These are phyloP conservation scores for Allantophomopsis cytisporea DNA, from an alignment of 2,329 filamentous ascomycete genomes.

Conservation along the genomic window DNA sequence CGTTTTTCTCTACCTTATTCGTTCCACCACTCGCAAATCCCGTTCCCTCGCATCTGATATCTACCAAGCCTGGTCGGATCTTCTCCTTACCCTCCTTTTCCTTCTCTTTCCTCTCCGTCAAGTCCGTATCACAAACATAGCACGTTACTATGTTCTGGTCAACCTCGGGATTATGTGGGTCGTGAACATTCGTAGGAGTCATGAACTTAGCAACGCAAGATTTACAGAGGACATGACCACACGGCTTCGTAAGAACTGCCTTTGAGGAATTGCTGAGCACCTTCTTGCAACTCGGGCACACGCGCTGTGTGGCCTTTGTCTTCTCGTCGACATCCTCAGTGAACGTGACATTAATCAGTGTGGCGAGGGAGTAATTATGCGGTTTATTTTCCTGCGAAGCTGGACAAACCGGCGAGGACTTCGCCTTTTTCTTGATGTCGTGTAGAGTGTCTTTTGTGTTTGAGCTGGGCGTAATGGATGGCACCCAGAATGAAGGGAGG, in stretches of 20 bases:
- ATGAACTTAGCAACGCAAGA: conserved; percentile 78
- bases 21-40: conserved; percentile 83
- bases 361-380: conserved; percentile 68
- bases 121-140: conserved; percentile 74
- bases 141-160: conserved; percentile 47
- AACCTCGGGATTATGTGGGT: conserved; percentile 42
- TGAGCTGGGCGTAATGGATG: conserved; percentile 61
- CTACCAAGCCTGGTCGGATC: conserved; percentile 59
- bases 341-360: conserved; percentile 65
- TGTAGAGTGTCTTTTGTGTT: conserved; percentile 43
- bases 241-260: conserved; percentile 73
- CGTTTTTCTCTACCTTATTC: conserved; percentile 66
- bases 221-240: conserved; percentile 83
- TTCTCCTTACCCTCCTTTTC: conserved; percentile 39
- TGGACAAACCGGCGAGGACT: conserved; percentile 63
- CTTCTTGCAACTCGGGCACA: conserved; percentile 82
- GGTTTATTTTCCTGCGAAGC: conserved; percentile 51
- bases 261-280: conserved; percentile 68
- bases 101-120: conserved; percentile 35
- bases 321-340: conserved; percentile 49
- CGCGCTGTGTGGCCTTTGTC: conserved; percentile 30
- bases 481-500: conserved; percentile 87
- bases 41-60: conserved; percentile 75
- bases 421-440: conserved; percentile 43
- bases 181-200: conserved; percentile 36